These are phyloP conservation scores for Keqinozyma sinolaborantium DNA, from an alignment of 1,139 yeast species.

Conservation along the genomic window DNA sequence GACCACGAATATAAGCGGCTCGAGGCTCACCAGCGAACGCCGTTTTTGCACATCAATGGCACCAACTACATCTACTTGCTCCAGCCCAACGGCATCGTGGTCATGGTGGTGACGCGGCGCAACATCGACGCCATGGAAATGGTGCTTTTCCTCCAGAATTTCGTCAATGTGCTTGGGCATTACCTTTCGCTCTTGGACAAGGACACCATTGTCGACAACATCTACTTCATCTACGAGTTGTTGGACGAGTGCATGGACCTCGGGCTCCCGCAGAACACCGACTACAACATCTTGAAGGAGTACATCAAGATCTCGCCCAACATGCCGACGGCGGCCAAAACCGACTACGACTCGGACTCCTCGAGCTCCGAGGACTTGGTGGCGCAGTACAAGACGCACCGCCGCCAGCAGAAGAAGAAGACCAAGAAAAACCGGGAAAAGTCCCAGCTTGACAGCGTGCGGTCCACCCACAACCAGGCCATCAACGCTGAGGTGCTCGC, in stretches of 20 bases:
- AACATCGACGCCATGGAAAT: conserved; percentile 43
- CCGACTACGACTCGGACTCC: conserved; percentile 2
- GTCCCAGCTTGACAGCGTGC: conserved; percentile 18
- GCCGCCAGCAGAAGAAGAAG: conserved; percentile 10
- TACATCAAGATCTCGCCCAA: conserved; percentile 41
- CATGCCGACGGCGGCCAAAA: conserved; percentile 15
- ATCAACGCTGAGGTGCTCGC: conserved; percentile 28
- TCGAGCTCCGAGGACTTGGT: conserved; percentile 12
- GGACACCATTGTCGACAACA: conserved; percentile 38
- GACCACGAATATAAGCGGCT: conserved; percentile 20
- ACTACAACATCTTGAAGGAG: conserved; percentile 41
- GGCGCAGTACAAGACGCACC: background rate
- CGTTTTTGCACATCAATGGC: conserved; percentile 26
- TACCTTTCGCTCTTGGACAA: conserved; percentile 27
- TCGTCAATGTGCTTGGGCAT: conserved; percentile 27
- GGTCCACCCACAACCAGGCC: conserved; percentile 42
- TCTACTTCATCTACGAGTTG: conserved; percentile 36
- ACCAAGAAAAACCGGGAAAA: background rate
- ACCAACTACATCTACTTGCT: conserved; percentile 28
- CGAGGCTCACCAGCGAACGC: conserved; percentile 22
- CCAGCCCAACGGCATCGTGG: conserved; percentile 26
- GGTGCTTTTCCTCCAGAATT: conserved; percentile 31
- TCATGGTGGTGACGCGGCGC: conserved; percentile 28
- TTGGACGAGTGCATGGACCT: conserved; percentile 46
- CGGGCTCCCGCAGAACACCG: conserved; percentile 42